Conservation (phyloP, 2,329 filamentous ascomycete genomes). For the Neophaeococcomyces mojaviensis region DNA sequence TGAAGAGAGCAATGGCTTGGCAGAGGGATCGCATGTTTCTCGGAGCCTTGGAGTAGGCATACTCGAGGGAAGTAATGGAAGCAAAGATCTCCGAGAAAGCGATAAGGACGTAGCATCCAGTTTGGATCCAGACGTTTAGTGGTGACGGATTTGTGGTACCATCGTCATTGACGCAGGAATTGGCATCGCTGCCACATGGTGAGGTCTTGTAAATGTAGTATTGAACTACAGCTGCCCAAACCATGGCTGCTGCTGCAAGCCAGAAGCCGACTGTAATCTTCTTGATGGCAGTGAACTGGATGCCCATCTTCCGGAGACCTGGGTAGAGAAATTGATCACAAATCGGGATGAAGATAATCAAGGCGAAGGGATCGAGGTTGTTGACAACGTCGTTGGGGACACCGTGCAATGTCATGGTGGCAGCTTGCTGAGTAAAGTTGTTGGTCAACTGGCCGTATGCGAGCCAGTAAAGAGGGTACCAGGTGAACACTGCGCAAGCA, state of each 20-base stretch:
- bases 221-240: conserved; percentile 51
- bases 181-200: conserved; percentile 46
- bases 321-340: conserved; percentile 47
- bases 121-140: conserved; percentile 39
- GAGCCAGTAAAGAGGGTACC: conserved; percentile 49
- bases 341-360: conserved; percentile 42
- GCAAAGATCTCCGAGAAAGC: conserved; percentile 53
- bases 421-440: conserved; percentile 38
- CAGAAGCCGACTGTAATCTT: conserved; percentile 51
- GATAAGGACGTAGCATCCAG: conserved; percentile 45
- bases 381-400: conserved; percentile 54
- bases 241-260: conserved; percentile 44
- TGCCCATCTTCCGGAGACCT: conserved; percentile 42
- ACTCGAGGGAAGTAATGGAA: conserved; percentile 63
- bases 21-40: conserved; percentile 65
- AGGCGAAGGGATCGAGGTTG: conserved; percentile 53
- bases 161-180: conserved; percentile 39
- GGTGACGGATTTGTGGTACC: conserved; percentile 36
- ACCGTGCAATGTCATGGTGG: conserved; percentile 48
- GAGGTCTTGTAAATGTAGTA: conserved; percentile 51
- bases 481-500: conserved; percentile 59
- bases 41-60: conserved; percentile 67
- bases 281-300: conserved; percentile 53
- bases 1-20: conserved; percentile 60
- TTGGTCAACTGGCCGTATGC: conserved; percentile 46